These are phyloP conservation scores for Persicaria tinctoria DNA, from an alignment of 148 eudicot species.

Conservation along the genomic window DNA sequence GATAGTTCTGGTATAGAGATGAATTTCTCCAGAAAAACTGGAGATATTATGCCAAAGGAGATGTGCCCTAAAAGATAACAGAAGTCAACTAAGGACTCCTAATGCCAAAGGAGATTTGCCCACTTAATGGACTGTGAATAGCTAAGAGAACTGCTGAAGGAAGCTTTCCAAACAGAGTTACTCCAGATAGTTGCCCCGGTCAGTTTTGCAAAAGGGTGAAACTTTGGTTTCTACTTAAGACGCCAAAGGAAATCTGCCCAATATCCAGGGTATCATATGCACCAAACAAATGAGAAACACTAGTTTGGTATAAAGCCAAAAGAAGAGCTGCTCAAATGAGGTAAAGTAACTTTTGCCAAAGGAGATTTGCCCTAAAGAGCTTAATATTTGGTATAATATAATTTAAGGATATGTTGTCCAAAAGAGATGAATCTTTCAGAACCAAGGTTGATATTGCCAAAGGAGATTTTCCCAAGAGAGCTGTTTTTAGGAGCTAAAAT, in stretches of 20 bases:
- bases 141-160: slow-evolving; percentile 5
- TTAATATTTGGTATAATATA: slow-evolving; percentile 8
- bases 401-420: slow-evolving; percentile 9
- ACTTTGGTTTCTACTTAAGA: not conserved
- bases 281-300: not conserved
- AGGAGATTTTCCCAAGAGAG: slow-evolving; percentile 63
- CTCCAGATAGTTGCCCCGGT: not conserved
- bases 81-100: slow-evolving; percentile 28
- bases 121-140: slow-evolving; percentile 23
- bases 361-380: slow-evolving; percentile 40
- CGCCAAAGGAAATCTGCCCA: slow-evolving; percentile 29
- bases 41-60: slow-evolving; percentile 67
- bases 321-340: slow-evolving; percentile 12
- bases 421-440: slow-evolving; percentile 13
- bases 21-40: not conserved
- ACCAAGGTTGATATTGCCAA: slow-evolving; percentile 41
- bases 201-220: slow-evolving; percentile 3
- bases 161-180: slow-evolving; percentile 10
- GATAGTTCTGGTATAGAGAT: slow-evolving; percentile 26
- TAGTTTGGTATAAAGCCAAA: slow-evolving; percentile 7
- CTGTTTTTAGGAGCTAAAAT: slow-evolving; percentile 12
- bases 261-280: slow-evolving; percentile 8
- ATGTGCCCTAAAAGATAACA: slow-evolving; percentile 43
- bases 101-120: slow-evolving; percentile 80
- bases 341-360: slow-evolving; percentile 29